Evolutionary conservation across 768 basidiomycete genomes (phyloP).

Genomic region (Cystobasidium ongulense): DNA sequence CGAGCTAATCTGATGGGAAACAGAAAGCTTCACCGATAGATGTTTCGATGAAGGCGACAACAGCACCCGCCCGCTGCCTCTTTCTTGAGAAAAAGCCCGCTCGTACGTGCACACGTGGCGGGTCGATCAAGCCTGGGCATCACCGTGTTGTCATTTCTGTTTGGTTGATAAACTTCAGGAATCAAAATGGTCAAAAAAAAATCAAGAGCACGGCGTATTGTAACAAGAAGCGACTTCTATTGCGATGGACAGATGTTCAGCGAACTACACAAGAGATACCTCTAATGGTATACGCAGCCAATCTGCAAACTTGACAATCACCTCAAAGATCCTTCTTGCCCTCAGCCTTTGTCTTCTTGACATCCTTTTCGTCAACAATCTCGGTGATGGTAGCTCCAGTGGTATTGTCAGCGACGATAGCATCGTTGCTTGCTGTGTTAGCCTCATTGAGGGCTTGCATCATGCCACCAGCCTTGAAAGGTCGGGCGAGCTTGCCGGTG

Average conservation of each 20-base stretch:
- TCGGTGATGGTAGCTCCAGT: constrained; percentile 12
- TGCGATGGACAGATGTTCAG: background rate
- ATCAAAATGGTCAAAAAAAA: background rate
- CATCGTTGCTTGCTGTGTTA: constrained; percentile 10
- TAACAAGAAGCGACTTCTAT: no score
- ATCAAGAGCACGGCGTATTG: no score
- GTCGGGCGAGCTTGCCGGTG: constrained; percentile 78
- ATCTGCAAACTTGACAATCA: background rate
- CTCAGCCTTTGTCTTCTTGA: constrained; percentile 10
- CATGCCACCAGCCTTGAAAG: constrained; percentile 61
- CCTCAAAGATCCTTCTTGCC: constrained; percentile 13
- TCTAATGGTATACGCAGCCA: background rate
- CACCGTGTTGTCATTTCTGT: background rate
- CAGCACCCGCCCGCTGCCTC: no score
- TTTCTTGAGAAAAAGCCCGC: background rate
- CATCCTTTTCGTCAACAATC: constrained; percentile 15
- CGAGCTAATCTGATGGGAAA: no score
- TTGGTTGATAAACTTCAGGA: background rate
- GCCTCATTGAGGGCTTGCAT: constrained; percentile 26
- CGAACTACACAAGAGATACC: background rate
- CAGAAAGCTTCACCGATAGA: no score
- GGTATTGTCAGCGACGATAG: background rate
- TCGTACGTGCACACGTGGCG: background rate
- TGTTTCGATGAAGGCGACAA: no score
- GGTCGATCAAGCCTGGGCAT: background rate